phyloP scores from a whole-genome alignment of 306 rosid species.

The Malus fusca region DNA sequence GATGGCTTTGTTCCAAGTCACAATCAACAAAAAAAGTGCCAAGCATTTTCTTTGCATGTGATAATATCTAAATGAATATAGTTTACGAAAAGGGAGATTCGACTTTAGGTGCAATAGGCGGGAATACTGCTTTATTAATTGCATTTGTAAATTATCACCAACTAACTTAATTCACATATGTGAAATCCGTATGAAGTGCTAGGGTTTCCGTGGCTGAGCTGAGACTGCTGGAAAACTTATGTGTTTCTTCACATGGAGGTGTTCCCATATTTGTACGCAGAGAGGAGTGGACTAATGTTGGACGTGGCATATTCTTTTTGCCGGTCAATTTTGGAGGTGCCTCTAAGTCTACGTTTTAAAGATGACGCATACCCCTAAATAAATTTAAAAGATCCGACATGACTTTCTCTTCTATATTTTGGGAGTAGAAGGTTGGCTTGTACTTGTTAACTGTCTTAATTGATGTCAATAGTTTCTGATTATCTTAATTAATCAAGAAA shows the following conservation, averaged over 20 bases:
- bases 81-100: too few species aligned
- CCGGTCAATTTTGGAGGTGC: slow-evolving; percentile 6
- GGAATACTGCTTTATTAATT: accelerated
- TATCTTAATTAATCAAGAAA: background rate
- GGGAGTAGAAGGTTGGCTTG: background rate
- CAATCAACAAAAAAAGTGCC: background rate
- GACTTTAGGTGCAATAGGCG: too few species aligned
- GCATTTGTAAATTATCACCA: too few species aligned
- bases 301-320: slow-evolving; percentile 2
- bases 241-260: background rate
- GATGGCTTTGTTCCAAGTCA: background rate
- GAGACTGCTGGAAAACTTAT: background rate
- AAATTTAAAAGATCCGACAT: background rate
- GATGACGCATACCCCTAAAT: slow-evolving; percentile 1
- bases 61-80: too few species aligned
- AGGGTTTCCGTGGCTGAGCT: slow-evolving; percentile 4
- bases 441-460: background rate
- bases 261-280: background rate
- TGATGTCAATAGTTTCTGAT: background rate
- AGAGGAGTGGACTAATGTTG: background rate
- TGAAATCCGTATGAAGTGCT: background rate
- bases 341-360: slow-evolving; percentile 11
- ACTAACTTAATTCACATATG: too few species aligned
- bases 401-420: background rate
- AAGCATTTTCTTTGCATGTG: too few species aligned